Evolutionary conservation across 495 filamentous ascomycete genomes (phyloP), one percentile per base, ranked within the genome.

Genomic region (Talaromyces wortmannii): DNA sequence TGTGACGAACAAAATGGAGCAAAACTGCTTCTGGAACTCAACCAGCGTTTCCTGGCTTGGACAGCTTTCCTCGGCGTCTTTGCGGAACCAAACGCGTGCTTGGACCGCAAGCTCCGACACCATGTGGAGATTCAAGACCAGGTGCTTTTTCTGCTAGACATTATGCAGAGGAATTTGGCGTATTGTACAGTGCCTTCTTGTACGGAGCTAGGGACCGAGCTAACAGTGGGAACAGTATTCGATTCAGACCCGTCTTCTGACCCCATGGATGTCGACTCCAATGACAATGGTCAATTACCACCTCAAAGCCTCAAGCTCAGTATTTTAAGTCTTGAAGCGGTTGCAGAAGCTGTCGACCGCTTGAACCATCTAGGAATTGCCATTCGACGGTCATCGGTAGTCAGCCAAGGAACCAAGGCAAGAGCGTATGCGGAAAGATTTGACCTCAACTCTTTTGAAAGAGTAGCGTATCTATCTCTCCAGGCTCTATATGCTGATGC

Each of bases 401-500:
- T 31, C 16, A 48, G 46, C 46, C 46, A 40, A 4, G 30, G 8
- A 1, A 31, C 17, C 8, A 52, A 32, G 50, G 30, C 50, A 11
- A 52, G 50, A 36, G 50, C 10, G 15, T 40, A 2, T 13, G 17
- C 50, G 2, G 50, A 52, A 31, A 52, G 11, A 10, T 13, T 40
- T 42, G 50, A 17, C 17, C 30, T 52, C 50, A 52, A n/a, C 50
- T 52, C 50, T 11, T 52, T 52, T 29, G 12, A 52, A 12, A 31
- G 17, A 10, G 13, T 52, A 13, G 50, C 50, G 17, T 40, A 32
- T 52, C 23, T 52, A 1, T 31, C 31, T 29, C 13, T 52, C 50
- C n/a, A 52, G 50, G 6, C 50, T 6, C 23, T 52, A 8, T 52
- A 52, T 31, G 13, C 12, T 2, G 50, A 31, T 40, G 50, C 32